Evolutionary conservation across 2,329 filamentous ascomycete species (phyloP).

Genomic region (Aureobasidium subglaciale): DNA sequence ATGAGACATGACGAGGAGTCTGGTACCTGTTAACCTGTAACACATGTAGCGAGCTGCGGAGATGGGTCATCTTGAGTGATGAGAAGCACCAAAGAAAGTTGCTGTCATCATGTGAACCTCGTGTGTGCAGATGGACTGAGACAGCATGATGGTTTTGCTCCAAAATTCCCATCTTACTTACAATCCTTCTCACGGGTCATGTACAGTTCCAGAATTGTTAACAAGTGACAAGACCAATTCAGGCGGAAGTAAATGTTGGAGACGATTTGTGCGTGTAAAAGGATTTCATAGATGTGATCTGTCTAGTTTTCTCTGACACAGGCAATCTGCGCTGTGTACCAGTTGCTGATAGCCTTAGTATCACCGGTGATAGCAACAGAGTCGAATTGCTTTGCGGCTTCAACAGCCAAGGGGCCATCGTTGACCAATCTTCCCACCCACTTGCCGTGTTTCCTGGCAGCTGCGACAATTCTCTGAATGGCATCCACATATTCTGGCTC

Average conservation of each 20-base stretch:
- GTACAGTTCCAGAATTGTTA: no score
- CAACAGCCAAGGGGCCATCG: constrained; percentile 41
- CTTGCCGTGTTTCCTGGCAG: constrained; percentile 56
- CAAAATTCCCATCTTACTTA: no score
- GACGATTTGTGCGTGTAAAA: no score
- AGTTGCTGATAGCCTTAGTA: constrained; percentile 20
- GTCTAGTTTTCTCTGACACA: neutral
- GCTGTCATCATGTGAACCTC: no score
- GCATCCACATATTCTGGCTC: constrained; percentile 41
- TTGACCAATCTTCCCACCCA: constrained; percentile 52
- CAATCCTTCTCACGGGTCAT: no score
- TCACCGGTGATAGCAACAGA: constrained; percentile 35
- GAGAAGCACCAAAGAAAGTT: no score
- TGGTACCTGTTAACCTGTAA: no score
- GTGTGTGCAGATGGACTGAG: no score
- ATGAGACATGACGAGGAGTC: no score
- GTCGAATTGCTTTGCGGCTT: constrained; percentile 44
- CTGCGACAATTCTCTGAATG: constrained; percentile 46
- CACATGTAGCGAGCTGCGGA: no score
- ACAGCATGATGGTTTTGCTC: no score
- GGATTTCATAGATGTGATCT: neutral
- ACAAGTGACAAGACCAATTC: neutral
- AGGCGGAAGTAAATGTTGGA: neutral
- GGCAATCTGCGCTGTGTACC: constrained; percentile 23
- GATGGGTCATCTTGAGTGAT: no score